Percentiles rank a stretch among this genome's conserved stretches.
Evolutionary conservation across 2,329 filamentous ascomycete genomes (phyloP).

Genomic region (Talaromyces sp.): DNA sequence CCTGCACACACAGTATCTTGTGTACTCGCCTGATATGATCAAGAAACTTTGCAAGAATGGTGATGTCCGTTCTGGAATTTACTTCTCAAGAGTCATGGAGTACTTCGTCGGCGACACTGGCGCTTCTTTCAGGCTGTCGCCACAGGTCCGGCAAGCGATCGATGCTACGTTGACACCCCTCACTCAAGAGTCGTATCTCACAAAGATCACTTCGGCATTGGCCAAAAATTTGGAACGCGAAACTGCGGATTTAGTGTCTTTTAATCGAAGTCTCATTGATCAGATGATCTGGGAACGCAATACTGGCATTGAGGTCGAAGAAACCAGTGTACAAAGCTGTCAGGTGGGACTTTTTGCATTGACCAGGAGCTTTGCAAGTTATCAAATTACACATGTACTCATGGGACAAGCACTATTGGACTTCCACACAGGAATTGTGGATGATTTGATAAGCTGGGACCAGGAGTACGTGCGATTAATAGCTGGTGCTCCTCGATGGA

Average conservation of each 20-base stretch:
- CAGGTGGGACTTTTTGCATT: slow-evolving; percentile 53
- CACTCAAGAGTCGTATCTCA: slow-evolving; percentile 47
- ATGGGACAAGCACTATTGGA: slow-evolving; percentile 52
- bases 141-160: slow-evolving; percentile 34
- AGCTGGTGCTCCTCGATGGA: slow-evolving; percentile 54
- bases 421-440: slow-evolving; percentile 51
- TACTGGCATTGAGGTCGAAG: slow-evolving; percentile 43
- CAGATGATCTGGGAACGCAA: slow-evolving; percentile 60
- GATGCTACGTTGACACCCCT: slow-evolving; percentile 42
- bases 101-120: slow-evolving; percentile 45
- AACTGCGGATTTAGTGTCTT: slow-evolving; percentile 57
- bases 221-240: slow-evolving; percentile 42
- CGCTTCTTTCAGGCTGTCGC: slow-evolving; percentile 33
- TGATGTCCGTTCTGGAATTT: slow-evolving; percentile 27
- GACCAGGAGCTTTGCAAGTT: slow-evolving; percentile 56
- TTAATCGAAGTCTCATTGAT: slow-evolving; percentile 57
- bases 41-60: slow-evolving; percentile 38
- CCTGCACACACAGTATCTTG: slow-evolving; percentile 49
- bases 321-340: slow-evolving; percentile 43
- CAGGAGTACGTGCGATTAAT: slow-evolving; percentile 52
- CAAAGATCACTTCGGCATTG: slow-evolving; percentile 38
- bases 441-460: slow-evolving; percentile 56
- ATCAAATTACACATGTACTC: slow-evolving; percentile 45
- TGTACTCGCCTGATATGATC: slow-evolving; percentile 48
- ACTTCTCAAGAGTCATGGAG: slow-evolving; percentile 36